Evolutionary conservation across 2,329 filamentous ascomycete species (phyloP).

Genomic region (Myrmaecium sp.): DNA sequence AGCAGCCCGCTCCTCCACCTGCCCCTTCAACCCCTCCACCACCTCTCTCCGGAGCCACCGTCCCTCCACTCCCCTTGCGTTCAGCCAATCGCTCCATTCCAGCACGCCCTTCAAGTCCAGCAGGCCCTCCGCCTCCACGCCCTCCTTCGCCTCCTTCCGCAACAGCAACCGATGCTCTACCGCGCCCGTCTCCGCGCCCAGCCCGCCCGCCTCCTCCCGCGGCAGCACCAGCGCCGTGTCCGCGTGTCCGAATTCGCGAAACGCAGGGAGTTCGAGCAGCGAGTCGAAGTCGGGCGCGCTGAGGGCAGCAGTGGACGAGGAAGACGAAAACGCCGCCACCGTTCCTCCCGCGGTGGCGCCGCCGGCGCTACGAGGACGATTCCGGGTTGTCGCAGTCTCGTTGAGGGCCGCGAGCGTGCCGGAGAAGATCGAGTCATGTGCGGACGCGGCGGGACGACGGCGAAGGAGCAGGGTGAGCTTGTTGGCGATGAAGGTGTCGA

Average conservation of each 20-base stretch:
- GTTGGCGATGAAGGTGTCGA: conserved; percentile 43
- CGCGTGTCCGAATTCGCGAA: too few relatives aligned
- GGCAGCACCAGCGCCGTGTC: conserved; percentile 39
- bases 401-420: conserved; percentile 61
- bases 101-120: conserved; percentile 48
- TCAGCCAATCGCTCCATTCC: conserved; percentile 41
- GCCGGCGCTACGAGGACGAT: not conserved
- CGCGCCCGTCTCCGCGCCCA: conserved; percentile 35
- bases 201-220: conserved; percentile 25
- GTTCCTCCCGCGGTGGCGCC: not conserved
- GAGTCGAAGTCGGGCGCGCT: conserved; percentile 42
- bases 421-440: conserved; percentile 46
- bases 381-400: conserved; percentile 29
- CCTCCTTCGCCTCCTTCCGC: conserved; percentile 18
- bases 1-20: conserved; percentile 25
- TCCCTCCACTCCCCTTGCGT: conserved; percentile 20
- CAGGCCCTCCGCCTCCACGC: conserved; percentile 37
- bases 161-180: conserved; percentile 61
- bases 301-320: conserved; percentile 24
- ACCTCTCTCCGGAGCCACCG: conserved; percentile 40
- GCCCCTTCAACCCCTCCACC: conserved; percentile 36
- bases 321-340: not conserved
- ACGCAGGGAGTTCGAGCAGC: conserved; percentile 23
- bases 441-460: conserved; percentile 42
- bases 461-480: conserved; percentile 62